Conservation (phyloP, 2,329 filamentous ascomycete genomes). For the Talaromyces verruculosus region DNA sequence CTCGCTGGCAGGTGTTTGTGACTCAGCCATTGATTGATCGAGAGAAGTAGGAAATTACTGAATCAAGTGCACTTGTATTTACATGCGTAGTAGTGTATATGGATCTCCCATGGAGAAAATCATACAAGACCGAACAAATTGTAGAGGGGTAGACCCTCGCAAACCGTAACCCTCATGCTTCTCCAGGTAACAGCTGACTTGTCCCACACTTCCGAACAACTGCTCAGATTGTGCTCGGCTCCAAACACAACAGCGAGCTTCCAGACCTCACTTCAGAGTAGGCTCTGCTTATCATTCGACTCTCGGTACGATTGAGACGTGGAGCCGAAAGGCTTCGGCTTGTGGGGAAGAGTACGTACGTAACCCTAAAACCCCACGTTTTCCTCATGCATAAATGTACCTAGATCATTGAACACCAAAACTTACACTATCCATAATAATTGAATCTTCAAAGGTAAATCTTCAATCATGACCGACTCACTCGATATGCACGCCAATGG, state of each 20-base stretch:
- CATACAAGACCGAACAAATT: not conserved
- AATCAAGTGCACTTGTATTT: too few species aligned
- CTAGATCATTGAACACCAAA: not conserved
- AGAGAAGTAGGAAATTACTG: too few species aligned
- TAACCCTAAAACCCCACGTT: not conserved
- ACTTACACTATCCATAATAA: not conserved
- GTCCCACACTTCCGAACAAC: not conserved
- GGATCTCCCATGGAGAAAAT: not conserved
- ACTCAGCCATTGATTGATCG: not conserved
- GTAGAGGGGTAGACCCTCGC: not conserved
- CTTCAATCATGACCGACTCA: too few species aligned
- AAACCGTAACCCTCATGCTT: not conserved
- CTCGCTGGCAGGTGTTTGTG: not conserved
- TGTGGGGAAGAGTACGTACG: not conserved
- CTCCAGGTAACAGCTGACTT: not conserved
- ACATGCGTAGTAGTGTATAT: too few species aligned
- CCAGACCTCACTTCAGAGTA: not conserved
- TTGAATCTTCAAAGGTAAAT: too few species aligned
- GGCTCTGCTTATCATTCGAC: not conserved
- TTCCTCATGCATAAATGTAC: not conserved
- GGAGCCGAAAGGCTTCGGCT: not conserved
- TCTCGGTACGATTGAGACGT: not conserved
- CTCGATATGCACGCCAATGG: not conserved
- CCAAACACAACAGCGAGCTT: not conserved
- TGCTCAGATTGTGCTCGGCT: not conserved